Base-by-base conservation (phyloP, 106 monocot species). In the Dendrobium catenatum region DNA sequence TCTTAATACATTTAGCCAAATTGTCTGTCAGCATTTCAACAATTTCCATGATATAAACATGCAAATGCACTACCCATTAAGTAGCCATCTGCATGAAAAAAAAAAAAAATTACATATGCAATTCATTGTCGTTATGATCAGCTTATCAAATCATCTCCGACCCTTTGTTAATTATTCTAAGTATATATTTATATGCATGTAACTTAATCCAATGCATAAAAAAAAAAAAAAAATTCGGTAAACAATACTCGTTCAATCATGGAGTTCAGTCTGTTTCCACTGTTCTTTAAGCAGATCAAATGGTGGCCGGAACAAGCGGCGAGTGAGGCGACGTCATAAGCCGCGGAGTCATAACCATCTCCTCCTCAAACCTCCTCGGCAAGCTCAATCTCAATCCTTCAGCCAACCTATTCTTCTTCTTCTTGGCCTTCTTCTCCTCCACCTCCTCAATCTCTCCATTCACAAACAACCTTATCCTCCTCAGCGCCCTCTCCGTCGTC, bases 401-500 rank as follows among this genome's bases (percentile, higher is more conserved):
- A 80, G 79, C 68, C 74, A 68, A 18, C 79, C 80, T 42, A 68
- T 72, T 88, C 88, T 76, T 85, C 79, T 82, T 88, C 29, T 22
- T 33, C 84, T 68, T 33, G 42, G 20, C 29, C 46, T 42, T 43
- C 11, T 2, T 59, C 51, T 13, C 13, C 51, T 51, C 13, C 51
- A 51, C 10, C 51, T 51, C 1, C 13, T 51, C 51, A 51, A 3
- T 15, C 51, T 51, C 51, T 13, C 51, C 51, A 13, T 51, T 51
- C 66, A 87, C 85, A 42, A 93, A 88, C 6, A 8, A 18, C 46
- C 76, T 54, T 15, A 94, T 94, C 84, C 94, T 85, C 33, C 72
- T 16, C 18, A 95, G 76, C 4, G 92, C 95, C 11, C 84, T 66
- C 27, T 79, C 75, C 84, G 87, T 81, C 10, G 92, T 92, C 54